Percentiles rank a stretch among this genome's conserved stretches.
Evolutionary conservation across 1,139 yeast species (phyloP).

Genomic region (Yamadazyma sp.): DNA sequence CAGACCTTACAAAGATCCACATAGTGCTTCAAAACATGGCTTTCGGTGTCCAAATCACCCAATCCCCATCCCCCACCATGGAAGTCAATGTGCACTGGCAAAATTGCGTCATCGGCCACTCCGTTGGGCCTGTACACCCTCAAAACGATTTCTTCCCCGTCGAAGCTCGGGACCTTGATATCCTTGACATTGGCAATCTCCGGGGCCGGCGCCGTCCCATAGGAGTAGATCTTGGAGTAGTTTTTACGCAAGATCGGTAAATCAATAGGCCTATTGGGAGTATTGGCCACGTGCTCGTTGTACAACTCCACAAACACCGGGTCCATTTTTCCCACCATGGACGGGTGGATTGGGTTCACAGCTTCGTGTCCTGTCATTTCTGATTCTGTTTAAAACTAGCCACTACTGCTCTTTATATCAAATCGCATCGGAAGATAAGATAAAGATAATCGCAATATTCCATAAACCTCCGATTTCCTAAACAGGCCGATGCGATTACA

Average conservation of each 20-base stretch:
- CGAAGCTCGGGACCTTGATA: conserved; percentile 33
- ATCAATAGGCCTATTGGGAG: conserved; percentile 29
- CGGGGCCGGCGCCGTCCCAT: conserved; percentile 36
- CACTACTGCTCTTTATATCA: too few species aligned
- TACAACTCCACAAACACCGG: conserved; percentile 38
- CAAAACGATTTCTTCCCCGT: conserved; percentile 28
- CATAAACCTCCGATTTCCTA: too few species aligned
- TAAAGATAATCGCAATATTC: neutral
- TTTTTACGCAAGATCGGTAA: conserved; percentile 26
- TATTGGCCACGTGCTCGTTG: conserved; percentile 26
- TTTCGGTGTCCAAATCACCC: conserved; percentile 46
- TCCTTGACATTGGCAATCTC: conserved; percentile 28
- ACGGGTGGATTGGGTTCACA: conserved; percentile 26
- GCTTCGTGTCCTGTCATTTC: conserved; percentile 15
- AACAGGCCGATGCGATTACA: too few species aligned
- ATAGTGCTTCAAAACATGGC: conserved; percentile 43
- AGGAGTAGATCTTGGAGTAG: conserved; percentile 40
- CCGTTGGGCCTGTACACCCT: conserved; percentile 41
- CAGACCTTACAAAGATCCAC: conserved; percentile 35
- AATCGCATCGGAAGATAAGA: neutral
- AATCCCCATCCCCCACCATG: conserved; percentile 55
- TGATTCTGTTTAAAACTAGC: neutral
- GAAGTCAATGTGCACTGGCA: conserved; percentile 46
- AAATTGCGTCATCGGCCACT: conserved; percentile 32
- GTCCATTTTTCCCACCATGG: conserved; percentile 20